Base-by-base conservation (phyloP, 805 yeast genomes). In the Spathaspora sp. region DNA sequence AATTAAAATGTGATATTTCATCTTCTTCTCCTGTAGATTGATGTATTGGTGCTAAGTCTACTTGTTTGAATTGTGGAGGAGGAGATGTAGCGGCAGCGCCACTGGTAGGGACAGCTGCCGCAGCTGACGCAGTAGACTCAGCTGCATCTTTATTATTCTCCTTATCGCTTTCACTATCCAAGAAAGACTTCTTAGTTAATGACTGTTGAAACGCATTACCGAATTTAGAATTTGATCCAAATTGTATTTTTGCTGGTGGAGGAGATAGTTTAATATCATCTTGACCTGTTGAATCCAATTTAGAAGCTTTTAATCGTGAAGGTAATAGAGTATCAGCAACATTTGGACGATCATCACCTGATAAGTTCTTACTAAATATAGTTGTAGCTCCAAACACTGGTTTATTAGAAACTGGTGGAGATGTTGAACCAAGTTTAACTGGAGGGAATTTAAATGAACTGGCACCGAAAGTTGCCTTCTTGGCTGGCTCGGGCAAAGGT, bases 21-120 rank as follows among this genome's bases (percentile, higher is more conserved):
- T 82, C 76, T 66, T 94, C 99, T 67, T 94, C 99, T 1, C 98
- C 99, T 0, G 98, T 90, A 52, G 82, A 78, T 3, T 79, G 79
- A 56, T 81, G 82, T 9, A 63, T 65, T 59, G 79, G 82, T 47
- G 77, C 78, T 44, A 86, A 69, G 52, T 84, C 87, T 7, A 88
- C 84, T 55, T 78, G 81, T 60, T 77, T 77, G 61, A 77, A 82
- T 64, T 60, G 75, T 11, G 68, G 62, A 19, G 63, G 43, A 12
- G 58, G 49, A 0, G 42, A 29, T 62, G 4, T 68, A 55, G 44
- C 11, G 9, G 18, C 61, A 9, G 56, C 55, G 38, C n/a, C n/a
- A n/a, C n/a, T n/a, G n/a, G n/a, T n/a, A n/a, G n/a, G n/a, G n/a
- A 57, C 59, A 12, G 26, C 26, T 23, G 3, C 26, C 6, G 26